A percentile compares a stretch with the other conserved stretches of the same genome.
Evolutionary conservation across 139 green algal genomes (phyloP).

Genomic region (Trebouxia sp.): DNA sequence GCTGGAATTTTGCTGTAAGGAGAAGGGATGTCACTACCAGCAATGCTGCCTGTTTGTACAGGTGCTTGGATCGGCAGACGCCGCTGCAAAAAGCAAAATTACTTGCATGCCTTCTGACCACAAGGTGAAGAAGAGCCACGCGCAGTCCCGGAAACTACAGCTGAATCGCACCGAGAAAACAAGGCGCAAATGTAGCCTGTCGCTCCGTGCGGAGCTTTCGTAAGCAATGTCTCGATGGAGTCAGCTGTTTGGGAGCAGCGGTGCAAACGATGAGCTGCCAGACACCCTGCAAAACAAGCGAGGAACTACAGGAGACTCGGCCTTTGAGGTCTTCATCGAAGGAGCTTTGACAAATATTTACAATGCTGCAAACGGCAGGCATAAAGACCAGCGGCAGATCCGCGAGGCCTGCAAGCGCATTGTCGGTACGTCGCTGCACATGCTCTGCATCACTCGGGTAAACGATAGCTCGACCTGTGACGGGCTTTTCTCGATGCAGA

Average conservation of each 20-base stretch:
- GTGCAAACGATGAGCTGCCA: constrained; percentile 16
- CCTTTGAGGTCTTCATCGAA: constrained; percentile 50
- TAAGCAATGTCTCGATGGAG: constrained; percentile 24
- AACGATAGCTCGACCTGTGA: neutral
- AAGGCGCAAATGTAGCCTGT: too few species aligned
- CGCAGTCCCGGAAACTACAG: too few species aligned
- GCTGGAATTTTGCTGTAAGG: too few species aligned
- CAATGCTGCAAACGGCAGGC: constrained; percentile 65
- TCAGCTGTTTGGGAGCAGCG: constrained; percentile 19
- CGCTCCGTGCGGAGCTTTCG: too few species aligned
- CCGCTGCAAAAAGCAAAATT: too few species aligned
- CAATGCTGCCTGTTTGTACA: too few species aligned
- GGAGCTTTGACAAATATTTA: constrained; percentile 64
- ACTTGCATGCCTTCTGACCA: too few species aligned
- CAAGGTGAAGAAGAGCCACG: too few species aligned
- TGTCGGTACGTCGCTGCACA: constrained; percentile 46
- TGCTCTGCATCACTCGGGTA: too few species aligned
- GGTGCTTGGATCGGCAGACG: too few species aligned
- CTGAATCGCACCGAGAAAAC: too few species aligned
- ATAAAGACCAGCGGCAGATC: constrained; percentile 67
- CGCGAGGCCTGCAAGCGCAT: constrained; percentile 68
- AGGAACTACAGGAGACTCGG: constrained; percentile 31
- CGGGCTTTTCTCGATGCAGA: neutral
- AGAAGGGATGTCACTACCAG: too few species aligned
- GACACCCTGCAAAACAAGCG: neutral